Conservation (phyloP, 441 rosid genomes). For the Croton laevigatus region DNA sequence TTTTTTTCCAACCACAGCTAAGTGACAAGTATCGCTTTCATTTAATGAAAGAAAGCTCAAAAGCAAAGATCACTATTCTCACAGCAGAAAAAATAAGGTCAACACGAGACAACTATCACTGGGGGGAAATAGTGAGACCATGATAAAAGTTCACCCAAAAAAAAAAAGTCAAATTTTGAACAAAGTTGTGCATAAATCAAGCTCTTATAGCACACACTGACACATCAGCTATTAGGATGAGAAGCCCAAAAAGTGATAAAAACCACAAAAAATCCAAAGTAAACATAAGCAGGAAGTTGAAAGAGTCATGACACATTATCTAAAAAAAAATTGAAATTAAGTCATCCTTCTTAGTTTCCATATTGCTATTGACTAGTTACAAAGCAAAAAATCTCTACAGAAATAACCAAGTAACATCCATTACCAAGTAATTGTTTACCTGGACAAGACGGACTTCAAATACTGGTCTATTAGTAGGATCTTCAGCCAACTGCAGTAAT, state of each 20-base stretch:
- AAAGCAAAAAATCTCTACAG: neutral
- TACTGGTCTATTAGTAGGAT: slow-evolving; percentile 67
- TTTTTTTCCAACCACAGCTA: neutral
- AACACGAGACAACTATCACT: neutral
- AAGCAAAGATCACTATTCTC: neutral
- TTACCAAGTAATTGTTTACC: slow-evolving; percentile 32
- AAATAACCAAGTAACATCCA: neutral
- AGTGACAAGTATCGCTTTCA: neutral
- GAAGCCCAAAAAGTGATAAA: slow-evolving; percentile 2
- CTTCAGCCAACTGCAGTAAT: slow-evolving; percentile 72
- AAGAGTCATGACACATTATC: neutral
- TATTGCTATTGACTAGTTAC: slow-evolving; percentile 1
- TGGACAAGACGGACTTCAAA: slow-evolving; percentile 88
- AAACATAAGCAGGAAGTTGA: neutral
- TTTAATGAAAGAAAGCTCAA: neutral
- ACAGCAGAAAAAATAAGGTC: neutral
- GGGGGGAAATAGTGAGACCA: slow-evolving; percentile 2
- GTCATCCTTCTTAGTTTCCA: neutral
- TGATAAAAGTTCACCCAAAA: neutral
- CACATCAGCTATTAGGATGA: neutral
- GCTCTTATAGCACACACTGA: neutral
- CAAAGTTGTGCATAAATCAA: neutral
- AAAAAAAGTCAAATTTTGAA: neutral
- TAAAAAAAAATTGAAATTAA: slow-evolving; percentile 1
- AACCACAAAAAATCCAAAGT: neutral